Conservation (phyloP, 192 early-diverging fungal species). For the Umbelopsis sp. region DNA sequence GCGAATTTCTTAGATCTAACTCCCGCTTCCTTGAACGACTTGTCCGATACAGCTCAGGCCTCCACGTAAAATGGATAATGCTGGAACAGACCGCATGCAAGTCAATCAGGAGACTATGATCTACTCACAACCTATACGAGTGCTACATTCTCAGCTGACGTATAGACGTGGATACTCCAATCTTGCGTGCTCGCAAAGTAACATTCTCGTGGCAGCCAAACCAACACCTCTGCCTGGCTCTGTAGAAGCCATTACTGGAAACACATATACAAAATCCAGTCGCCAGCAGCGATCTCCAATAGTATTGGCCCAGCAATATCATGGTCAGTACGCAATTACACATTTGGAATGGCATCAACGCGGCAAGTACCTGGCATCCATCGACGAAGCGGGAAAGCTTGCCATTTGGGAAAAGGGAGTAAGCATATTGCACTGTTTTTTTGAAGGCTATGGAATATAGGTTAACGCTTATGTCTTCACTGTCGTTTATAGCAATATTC, state of each 20-base stretch:
- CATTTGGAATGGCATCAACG: conserved; percentile 44
- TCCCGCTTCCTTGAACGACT: neutral
- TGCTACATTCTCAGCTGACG: conserved; percentile 4
- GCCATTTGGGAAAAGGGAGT: conserved; percentile 39
- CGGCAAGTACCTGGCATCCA: conserved; percentile 32
- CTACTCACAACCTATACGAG: conserved; percentile 1
- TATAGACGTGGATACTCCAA: conserved; percentile 16
- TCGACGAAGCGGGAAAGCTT: conserved; percentile 40
- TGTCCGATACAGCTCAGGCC: neutral
- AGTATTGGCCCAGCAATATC: conserved; percentile 25
- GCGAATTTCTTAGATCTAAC: neutral
- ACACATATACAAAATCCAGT: neutral
- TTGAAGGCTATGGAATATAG: neutral
- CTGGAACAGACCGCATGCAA: neutral
- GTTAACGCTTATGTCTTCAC: neutral
- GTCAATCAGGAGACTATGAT: neutral
- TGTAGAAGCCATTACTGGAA: conserved; percentile 8
- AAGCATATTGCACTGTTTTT: neutral
- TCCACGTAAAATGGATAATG: neutral
- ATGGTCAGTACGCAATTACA: conserved; percentile 32
- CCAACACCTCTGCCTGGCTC: neutral
- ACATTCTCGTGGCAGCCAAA: conserved; percentile 20
- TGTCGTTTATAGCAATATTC: neutral
- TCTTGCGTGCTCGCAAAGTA: conserved; percentile 14
- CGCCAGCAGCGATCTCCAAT: conserved; percentile 18